Percentiles rank a stretch among this genome's conserved stretches.
Conservation (phyloP, 2,329 filamentous ascomycete species). For the Aspergillus sp. region DNA sequence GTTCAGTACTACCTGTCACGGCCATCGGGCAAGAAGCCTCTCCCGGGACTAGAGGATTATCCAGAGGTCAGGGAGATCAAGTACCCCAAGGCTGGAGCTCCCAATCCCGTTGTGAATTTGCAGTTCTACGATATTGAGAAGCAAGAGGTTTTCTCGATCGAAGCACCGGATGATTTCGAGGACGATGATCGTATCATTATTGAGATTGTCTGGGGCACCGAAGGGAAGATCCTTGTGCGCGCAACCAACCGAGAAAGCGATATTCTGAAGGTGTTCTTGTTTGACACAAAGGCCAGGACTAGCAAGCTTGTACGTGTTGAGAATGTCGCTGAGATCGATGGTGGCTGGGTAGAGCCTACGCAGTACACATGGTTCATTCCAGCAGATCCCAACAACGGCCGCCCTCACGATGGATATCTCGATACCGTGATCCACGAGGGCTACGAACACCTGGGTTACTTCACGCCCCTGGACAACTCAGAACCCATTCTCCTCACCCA, state of each 20-base stretch:
- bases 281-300: conserved; percentile 72
- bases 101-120: conserved; percentile 86
- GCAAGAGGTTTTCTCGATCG: conserved; percentile 76
- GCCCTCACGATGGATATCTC: conserved; percentile 84
- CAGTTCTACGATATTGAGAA: conserved; percentile 84
- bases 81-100: conserved; percentile 92
- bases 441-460: conserved; percentile 91
- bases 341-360: conserved; percentile 95
- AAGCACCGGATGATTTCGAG: conserved; percentile 73
- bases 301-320: conserved; percentile 78
- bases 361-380: conserved; percentile 85
- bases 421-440: conserved; percentile 85
- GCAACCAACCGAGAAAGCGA: conserved; percentile 95
- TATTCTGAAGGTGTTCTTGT: conserved; percentile 79
- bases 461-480: conserved; percentile 79
- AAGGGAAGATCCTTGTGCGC: conserved; percentile 77
- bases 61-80: conserved; percentile 91
- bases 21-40: conserved; percentile 72
- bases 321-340: conserved; percentile 82
- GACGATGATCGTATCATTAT: conserved; percentile 88
- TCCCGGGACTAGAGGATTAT: conserved; percentile 77
- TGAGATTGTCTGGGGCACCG: conserved; percentile 86
- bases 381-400: conserved; percentile 73
- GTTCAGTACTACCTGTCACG: conserved; percentile 90
- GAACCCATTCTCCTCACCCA: conserved; percentile 84